A percentile compares a stretch with the other conserved stretches of the same genome.
Evolutionary conservation across 2,329 filamentous ascomycete genomes (phyloP).

Genomic region (Rutstroemia sp.): DNA sequence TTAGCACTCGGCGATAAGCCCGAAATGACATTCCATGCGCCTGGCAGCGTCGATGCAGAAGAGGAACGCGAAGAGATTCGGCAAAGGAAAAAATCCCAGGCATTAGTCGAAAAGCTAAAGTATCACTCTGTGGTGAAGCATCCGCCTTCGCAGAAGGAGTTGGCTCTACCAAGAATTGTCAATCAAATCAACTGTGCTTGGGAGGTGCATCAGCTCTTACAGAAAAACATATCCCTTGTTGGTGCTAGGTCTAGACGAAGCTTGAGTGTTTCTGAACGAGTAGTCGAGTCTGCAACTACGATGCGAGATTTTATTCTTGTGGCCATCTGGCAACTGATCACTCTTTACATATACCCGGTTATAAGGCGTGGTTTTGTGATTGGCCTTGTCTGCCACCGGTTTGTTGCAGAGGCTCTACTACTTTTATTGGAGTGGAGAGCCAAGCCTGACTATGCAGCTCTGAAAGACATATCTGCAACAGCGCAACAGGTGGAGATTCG

Average conservation of each 20-base stretch:
- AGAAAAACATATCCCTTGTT: constrained; percentile 83
- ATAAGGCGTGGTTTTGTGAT: constrained; percentile 68
- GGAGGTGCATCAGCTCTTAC: constrained; percentile 77
- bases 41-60: constrained; percentile 59
- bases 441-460: constrained; percentile 68
- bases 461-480: constrained; percentile 94
- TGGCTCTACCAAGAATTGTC: constrained; percentile 70
- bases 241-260: constrained; percentile 74
- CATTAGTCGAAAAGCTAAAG: constrained; percentile 77
- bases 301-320: constrained; percentile 68
- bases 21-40: constrained; percentile 31
- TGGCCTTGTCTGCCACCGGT: constrained; percentile 69
- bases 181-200: constrained; percentile 95
- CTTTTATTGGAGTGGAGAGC: constrained; percentile 77
- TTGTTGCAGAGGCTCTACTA: constrained; percentile 73
- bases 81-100: constrained; percentile 51
- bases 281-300: constrained; percentile 87
- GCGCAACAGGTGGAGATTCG: constrained; percentile 97
- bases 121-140: constrained; percentile 79
- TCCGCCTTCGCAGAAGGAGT: constrained; percentile 72
- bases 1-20: constrained; percentile 74
- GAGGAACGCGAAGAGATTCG: constrained; percentile 59
- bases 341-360: constrained; percentile 70
- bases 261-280: constrained; percentile 86
- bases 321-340: constrained; percentile 63